phyloP scores from a whole-genome alignment of 164 flowering plant species.

The Umbilicus rupestris region DNA sequence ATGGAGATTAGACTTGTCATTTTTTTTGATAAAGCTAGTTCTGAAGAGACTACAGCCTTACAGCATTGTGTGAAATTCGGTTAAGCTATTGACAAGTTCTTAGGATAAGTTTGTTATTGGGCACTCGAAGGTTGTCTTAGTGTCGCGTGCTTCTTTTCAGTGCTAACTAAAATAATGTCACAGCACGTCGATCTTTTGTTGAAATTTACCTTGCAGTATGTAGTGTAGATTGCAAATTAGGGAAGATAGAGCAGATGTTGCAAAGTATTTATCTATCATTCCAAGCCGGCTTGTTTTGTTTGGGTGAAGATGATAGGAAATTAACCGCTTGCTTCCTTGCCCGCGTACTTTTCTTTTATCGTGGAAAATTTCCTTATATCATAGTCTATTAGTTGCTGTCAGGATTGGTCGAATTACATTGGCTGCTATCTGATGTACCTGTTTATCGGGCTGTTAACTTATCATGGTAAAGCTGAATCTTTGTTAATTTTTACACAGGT shows the following conservation, averaged over 20 bases:
- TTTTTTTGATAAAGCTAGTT: not conserved
- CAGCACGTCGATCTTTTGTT: too few relatives aligned
- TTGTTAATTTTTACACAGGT: slow-evolving; percentile 28
- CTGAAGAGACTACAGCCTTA: not conserved
- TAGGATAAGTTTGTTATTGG: too few relatives aligned
- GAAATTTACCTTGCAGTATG: not conserved
- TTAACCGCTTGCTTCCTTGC: too few relatives aligned
- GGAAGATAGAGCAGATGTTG: not conserved
- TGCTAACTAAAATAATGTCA: too few relatives aligned
- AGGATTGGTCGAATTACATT: not conserved
- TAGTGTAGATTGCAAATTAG: not conserved
- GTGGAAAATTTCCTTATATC: too few relatives aligned
- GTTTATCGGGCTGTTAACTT: not conserved
- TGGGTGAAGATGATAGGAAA: not conserved
- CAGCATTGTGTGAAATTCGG: too few relatives aligned
- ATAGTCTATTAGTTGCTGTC: too few relatives aligned
- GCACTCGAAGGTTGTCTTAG: too few relatives aligned
- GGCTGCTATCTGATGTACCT: not conserved
- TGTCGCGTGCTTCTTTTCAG: too few relatives aligned
- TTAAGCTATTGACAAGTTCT: too few relatives aligned
- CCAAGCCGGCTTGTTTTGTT: not conserved
- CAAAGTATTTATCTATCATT: not conserved
- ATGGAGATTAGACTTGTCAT: not conserved
- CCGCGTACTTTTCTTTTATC: too few relatives aligned
- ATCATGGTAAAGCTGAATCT: not conserved